These are phyloP conservation scores for Candida cerambycidarum DNA, from an alignment of 805 yeast species.

Conservation along the genomic window DNA sequence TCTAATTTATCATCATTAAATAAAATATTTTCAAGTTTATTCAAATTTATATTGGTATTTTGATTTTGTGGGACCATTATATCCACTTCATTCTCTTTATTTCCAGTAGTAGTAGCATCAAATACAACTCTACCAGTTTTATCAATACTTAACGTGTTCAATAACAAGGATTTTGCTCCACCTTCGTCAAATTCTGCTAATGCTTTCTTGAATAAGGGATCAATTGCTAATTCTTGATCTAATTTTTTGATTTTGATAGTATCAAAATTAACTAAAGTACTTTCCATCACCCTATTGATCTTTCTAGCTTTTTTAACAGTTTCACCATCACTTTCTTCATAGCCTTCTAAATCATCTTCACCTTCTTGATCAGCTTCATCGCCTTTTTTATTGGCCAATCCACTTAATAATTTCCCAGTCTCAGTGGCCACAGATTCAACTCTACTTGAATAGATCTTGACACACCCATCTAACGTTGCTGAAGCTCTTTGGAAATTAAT, in stretches of 20 bases:
- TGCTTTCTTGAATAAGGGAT: conserved; percentile 74
- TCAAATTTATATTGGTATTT: conserved; percentile 21
- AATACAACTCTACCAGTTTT: conserved; percentile 57
- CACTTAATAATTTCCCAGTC: conserved; percentile 80
- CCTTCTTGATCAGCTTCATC: conserved; percentile 24
- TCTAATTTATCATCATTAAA: conserved; percentile 19
- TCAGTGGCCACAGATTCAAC: conserved; percentile 91
- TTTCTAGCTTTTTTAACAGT: conserved; percentile 26
- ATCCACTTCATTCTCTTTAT: conserved; percentile 16
- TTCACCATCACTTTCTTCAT: conserved; percentile 19
- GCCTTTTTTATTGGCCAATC: conserved; percentile 51
- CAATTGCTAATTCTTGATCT: conserved; percentile 65
- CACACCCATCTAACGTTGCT: conserved; percentile 91
- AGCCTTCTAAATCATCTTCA: conserved; percentile 15
- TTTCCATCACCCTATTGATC: conserved; percentile 35
- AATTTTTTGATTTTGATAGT: conserved; percentile 51
- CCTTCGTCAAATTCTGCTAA: conserved; percentile 81
- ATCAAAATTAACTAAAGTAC: conserved; percentile 54
- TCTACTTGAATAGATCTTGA: conserved; percentile 85
- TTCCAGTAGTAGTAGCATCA: conserved; percentile 52
- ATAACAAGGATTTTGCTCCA: conserved; percentile 68
- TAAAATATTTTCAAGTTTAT: conserved; percentile 20
- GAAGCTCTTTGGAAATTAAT: conserved; percentile 90
- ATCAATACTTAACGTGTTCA: conserved; percentile 62
- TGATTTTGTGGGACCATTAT: conserved; percentile 10